A percentile compares a stretch with the other conserved stretches of the same genome.
Evolutionary conservation across 352 stramenopile species (phyloP).

Genomic region (Phytophthora fragariae): DNA sequence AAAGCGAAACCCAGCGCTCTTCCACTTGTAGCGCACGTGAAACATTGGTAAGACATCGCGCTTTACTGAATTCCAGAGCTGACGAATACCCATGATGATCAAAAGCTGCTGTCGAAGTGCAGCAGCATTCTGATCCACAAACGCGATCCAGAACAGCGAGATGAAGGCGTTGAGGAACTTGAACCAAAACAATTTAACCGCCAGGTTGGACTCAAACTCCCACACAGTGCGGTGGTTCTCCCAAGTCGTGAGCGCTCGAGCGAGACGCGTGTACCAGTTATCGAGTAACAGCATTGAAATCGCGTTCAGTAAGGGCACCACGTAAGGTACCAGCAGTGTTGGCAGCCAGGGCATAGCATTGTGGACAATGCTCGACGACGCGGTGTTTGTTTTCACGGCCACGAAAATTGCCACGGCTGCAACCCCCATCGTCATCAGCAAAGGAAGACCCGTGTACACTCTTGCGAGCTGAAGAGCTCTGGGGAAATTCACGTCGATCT

Average conservation of each 20-base stretch:
- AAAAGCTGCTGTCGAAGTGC: constrained; percentile 70
- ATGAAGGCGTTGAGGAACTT: constrained; percentile 88
- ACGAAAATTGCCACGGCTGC: constrained; percentile 68
- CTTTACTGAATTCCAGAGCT: constrained; percentile 71
- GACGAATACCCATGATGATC: constrained; percentile 74
- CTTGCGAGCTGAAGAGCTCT: constrained; percentile 63
- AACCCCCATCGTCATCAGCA: constrained; percentile 64
- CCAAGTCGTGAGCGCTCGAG: constrained; percentile 68
- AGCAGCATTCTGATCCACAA: constrained; percentile 61
- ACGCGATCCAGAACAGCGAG: constrained; percentile 82
- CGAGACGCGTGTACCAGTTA: constrained; percentile 70
- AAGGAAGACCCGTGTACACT: constrained; percentile 64
- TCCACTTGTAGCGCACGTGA: constrained; percentile 56
- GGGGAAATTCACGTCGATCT: constrained; percentile 69
- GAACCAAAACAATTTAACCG: constrained; percentile 81
- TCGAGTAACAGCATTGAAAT: constrained; percentile 79
- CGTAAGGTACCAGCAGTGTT: constrained; percentile 48
- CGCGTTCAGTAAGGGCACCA: constrained; percentile 72
- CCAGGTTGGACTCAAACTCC: constrained; percentile 84
- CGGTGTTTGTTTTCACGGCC: constrained; percentile 51
- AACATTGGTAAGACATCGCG: constrained; percentile 65
- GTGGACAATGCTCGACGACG: constrained; percentile 35
- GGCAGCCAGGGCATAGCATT: constrained; percentile 51
- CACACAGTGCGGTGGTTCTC: constrained; percentile 84
- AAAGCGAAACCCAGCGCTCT: constrained; percentile 48